Evolutionary conservation across 441 rosid genomes (phyloP).

Genomic region (Jatropha podagrica): DNA sequence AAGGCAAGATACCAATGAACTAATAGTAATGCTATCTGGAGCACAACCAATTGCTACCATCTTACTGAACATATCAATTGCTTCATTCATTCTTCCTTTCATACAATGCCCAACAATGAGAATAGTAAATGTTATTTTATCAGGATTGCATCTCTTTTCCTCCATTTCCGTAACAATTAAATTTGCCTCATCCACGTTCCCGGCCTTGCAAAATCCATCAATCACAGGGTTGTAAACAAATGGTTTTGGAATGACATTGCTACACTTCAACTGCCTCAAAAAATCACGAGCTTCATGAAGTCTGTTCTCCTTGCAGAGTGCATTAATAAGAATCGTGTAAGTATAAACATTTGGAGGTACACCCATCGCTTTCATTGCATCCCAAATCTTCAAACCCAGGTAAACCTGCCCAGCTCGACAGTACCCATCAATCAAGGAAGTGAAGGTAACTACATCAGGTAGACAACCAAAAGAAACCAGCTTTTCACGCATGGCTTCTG

Average conservation of each 20-base stretch:
- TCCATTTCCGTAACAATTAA: conserved; percentile 63
- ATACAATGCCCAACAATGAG: conserved; percentile 86
- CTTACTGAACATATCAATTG: conserved; percentile 64
- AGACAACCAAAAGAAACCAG: conserved; percentile 51
- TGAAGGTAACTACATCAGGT: conserved; percentile 71
- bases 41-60: conserved; percentile 76
- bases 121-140: conserved; percentile 83
- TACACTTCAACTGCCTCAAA: conserved; percentile 54
- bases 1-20: conserved; percentile 70
- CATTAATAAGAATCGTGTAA: conserved; percentile 57
- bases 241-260: conserved; percentile 48
- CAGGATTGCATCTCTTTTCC: conserved; percentile 67
- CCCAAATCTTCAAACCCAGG: conserved; percentile 62
- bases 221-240: conserved; percentile 87
- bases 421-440: conserved; percentile 77
- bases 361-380: conserved; percentile 51
- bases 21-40: conserved; percentile 62
- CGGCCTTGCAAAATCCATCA: conserved; percentile 90
- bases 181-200: conserved; percentile 81
- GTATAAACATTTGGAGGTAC: conserved; percentile 68
- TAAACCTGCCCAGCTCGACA: conserved; percentile 74
- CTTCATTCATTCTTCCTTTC: conserved; percentile 84
- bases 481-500: conserved; percentile 44
- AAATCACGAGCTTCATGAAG: conserved; percentile 64
- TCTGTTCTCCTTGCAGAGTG: conserved; percentile 72